These are phyloP conservation scores for Lavandula angustifolia DNA, from an alignment of 257 asterid genomes.

Conservation along the genomic window DNA sequence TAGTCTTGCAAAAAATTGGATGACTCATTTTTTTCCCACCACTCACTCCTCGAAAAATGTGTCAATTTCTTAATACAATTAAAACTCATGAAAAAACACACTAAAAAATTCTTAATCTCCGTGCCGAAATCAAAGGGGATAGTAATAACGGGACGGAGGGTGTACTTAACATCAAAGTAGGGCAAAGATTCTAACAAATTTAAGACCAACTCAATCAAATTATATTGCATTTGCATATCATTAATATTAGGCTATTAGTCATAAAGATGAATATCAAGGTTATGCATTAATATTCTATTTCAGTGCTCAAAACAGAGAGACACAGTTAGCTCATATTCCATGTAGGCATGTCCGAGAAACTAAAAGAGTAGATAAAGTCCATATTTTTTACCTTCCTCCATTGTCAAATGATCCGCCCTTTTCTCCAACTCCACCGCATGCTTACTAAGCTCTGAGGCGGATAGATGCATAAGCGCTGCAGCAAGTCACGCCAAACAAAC, in stretches of 20 bases:
- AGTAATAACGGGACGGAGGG: too few relatives aligned
- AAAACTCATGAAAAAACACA: too few relatives aligned
- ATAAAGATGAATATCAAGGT: neutral
- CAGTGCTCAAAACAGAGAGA: neutral
- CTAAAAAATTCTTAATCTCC: too few relatives aligned
- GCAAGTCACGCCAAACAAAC: conserved; percentile 33
- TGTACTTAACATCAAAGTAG: too few relatives aligned
- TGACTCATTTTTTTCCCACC: too few relatives aligned
- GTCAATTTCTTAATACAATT: too few relatives aligned
- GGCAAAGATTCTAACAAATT: too few relatives aligned
- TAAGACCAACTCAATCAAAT: too few relatives aligned
- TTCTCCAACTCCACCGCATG: conserved; percentile 81
- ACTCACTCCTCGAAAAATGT: too few relatives aligned
- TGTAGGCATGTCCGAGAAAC: neutral
- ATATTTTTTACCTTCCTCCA: conserved; percentile 67
- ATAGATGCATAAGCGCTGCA: conserved; percentile 59
- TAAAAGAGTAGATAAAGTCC: neutral
- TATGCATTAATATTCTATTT: too few relatives aligned
- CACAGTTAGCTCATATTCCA: conserved; percentile 29
- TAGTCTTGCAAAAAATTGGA: too few relatives aligned
- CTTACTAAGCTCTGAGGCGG: conserved; percentile 73
- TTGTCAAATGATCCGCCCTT: conserved; percentile 59
- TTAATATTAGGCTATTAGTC: neutral
- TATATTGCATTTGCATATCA: neutral
- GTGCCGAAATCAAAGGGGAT: too few relatives aligned